Evolutionary conservation across 805 yeast species (phyloP).

Genomic region (Wickerhamiella spandovensis): DNA sequence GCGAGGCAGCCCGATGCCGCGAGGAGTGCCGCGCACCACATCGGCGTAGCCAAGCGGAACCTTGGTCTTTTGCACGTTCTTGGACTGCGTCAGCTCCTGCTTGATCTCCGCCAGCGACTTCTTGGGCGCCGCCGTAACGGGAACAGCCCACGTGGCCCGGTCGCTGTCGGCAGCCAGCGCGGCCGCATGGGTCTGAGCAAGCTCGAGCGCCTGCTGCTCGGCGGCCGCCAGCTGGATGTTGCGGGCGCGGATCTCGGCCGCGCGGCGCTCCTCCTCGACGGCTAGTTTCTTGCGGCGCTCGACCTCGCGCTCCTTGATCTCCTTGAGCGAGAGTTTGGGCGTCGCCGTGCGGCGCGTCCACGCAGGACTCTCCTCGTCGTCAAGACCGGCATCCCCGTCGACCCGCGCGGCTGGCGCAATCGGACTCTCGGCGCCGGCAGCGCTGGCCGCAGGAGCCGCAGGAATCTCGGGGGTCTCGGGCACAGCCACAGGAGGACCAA

Average conservation of each 20-base stretch:
- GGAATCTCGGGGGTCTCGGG: background rate
- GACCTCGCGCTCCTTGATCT: slow-evolving; percentile 1
- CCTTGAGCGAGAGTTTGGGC: slow-evolving; percentile 4
- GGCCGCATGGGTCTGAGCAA: slow-evolving; percentile 5
- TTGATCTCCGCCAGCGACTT: slow-evolving; percentile 28
- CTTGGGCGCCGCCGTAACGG: slow-evolving; percentile 13
- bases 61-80: background rate
- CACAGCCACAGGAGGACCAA: background rate
- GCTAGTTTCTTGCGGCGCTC: background rate
- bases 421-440: background rate
- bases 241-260: slow-evolving; percentile 3
- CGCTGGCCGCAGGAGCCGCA: background rate
- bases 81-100: slow-evolving; percentile 18
- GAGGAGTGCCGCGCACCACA: background rate
- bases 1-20: background rate
- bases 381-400: background rate
- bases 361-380: background rate
- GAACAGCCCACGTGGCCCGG: slow-evolving; percentile 11
- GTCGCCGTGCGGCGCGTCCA: background rate
- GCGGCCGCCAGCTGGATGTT: background rate
- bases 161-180: slow-evolving; percentile 8
- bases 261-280: background rate
- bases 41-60: background rate
- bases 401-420: too few species aligned
- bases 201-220: slow-evolving; percentile 5